Evolutionary conservation across 495 filamentous ascomycete species (phyloP).

Genomic region (Lasiosphaeria hispida): DNA sequence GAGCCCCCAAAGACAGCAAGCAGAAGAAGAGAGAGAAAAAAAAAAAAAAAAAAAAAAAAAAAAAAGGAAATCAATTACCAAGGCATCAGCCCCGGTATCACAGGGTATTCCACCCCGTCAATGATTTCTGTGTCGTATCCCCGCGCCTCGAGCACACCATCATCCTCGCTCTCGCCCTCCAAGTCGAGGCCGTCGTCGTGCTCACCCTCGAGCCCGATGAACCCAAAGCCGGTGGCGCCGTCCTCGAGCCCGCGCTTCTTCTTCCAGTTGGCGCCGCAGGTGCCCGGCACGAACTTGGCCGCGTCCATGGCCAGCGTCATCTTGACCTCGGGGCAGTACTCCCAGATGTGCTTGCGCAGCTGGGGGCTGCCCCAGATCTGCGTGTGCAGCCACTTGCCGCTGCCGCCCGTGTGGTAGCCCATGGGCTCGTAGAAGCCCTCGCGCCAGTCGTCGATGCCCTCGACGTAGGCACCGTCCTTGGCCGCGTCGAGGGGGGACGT

Average conservation of each 20-base stretch:
- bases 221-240: constrained; percentile 6
- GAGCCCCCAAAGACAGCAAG: no score
- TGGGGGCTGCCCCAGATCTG: constrained; percentile 42
- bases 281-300: constrained; percentile 39
- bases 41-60: no score
- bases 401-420: constrained; percentile 52
- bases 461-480: constrained; percentile 30
- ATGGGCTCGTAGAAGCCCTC: constrained; percentile 50
- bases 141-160: background rate
- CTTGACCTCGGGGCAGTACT: constrained; percentile 53
- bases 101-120: constrained; percentile 42
- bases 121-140: constrained; percentile 35
- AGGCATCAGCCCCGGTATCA: constrained; percentile 33
- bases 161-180: constrained; percentile 7
- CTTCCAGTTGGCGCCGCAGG: constrained; percentile 41
- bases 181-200: background rate
- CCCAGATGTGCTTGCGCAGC: constrained; percentile 46
- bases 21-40: no score
- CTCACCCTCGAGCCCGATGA: constrained; percentile 14
- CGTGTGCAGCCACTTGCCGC: constrained; percentile 35
- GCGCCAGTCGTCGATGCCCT: constrained; percentile 43
- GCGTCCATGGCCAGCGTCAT: constrained; percentile 51
- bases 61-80: constrained; percentile 20
- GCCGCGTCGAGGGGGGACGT: constrained; percentile 18
- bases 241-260: constrained; percentile 11